A percentile compares a stretch with the other conserved stretches of the same genome.
phyloP scores from a whole-genome alignment of 2,329 filamentous ascomycete genomes.

The Aspergillus pseudoterreus region DNA sequence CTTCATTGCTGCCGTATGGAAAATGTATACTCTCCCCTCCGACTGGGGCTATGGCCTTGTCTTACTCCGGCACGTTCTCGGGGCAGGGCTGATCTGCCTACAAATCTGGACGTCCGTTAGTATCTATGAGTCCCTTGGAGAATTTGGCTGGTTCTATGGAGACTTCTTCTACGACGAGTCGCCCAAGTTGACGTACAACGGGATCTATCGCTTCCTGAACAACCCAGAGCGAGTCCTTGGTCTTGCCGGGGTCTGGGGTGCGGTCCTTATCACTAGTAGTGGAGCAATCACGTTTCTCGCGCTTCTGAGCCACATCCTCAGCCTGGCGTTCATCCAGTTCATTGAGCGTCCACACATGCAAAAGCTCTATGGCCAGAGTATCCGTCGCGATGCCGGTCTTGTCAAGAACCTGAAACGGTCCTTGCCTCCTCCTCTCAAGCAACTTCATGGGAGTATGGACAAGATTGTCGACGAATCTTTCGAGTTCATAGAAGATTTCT shows the following conservation, averaged over 20 bases:
- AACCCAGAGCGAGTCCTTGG: constrained; percentile 94
- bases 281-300: constrained; percentile 82
- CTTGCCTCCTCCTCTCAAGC: constrained; percentile 75
- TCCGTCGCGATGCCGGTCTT: constrained; percentile 83
- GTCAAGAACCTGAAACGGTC: constrained; percentile 87
- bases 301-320: constrained; percentile 78
- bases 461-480: constrained; percentile 79
- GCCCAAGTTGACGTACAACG: constrained; percentile 87
- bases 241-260: constrained; percentile 91
- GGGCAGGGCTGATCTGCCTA: constrained; percentile 72
- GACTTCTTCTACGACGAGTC: constrained; percentile 96
- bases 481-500: constrained; percentile 85
- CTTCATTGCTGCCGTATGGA: constrained; percentile 89
- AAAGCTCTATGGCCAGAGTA: constrained; percentile 83
- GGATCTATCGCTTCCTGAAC: constrained; percentile 97
- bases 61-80: constrained; percentile 81
- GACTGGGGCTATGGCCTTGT: constrained; percentile 87
- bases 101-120: constrained; percentile 91
- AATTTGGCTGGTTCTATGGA: constrained; percentile 98
- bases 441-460: constrained; percentile 82
- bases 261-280: constrained; percentile 89
- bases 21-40: constrained; percentile 83
- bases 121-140: constrained; percentile 91
- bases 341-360: constrained; percentile 98
- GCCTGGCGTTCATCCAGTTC: constrained; percentile 82